phyloP scores from a whole-genome alignment of 352 stramenopile genomes.

The Globisporangium abappressorium region DNA sequence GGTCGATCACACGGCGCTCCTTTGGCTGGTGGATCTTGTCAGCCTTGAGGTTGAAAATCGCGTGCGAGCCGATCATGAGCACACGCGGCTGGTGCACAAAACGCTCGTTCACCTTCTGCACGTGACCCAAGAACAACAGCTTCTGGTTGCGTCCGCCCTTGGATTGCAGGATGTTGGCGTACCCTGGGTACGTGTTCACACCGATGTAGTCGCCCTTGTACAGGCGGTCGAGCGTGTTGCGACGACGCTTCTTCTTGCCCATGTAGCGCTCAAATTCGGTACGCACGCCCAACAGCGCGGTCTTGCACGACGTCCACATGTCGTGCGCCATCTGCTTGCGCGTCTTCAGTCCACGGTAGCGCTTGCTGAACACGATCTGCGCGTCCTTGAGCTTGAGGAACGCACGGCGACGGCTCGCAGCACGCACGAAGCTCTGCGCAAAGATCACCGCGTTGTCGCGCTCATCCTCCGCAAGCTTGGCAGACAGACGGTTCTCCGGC shows the following conservation, averaged over 20 bases:
- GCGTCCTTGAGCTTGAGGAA: slow-evolving; percentile 60
- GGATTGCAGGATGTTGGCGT: slow-evolving; percentile 58
- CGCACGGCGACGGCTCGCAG: slow-evolving; percentile 38
- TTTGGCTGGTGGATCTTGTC: slow-evolving; percentile 84
- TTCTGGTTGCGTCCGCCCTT: slow-evolving; percentile 44
- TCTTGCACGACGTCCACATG: slow-evolving; percentile 70
- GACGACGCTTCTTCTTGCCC: slow-evolving; percentile 83
- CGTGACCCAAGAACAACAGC: slow-evolving; percentile 63
- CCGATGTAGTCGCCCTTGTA: slow-evolving; percentile 83
- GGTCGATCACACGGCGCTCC: slow-evolving; percentile 68
- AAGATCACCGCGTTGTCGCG: slow-evolving; percentile 69
- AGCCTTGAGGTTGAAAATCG: slow-evolving; percentile 84
- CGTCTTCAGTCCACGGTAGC: slow-evolving; percentile 69
- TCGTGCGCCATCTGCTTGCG: slow-evolving; percentile 65
- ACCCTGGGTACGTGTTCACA: slow-evolving; percentile 64
- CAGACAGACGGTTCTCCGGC: slow-evolving; percentile 40
- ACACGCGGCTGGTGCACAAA: slow-evolving; percentile 77
- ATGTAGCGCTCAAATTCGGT: slow-evolving; percentile 84
- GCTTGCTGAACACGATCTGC: slow-evolving; percentile 77
- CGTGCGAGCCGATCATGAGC: slow-evolving; percentile 69
- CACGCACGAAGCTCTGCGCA: slow-evolving; percentile 69
- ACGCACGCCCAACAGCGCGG: slow-evolving; percentile 69
- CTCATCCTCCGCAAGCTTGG: slow-evolving; percentile 53
- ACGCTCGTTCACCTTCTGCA: slow-evolving; percentile 83
- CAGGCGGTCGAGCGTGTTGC: slow-evolving; percentile 67